These are phyloP conservation scores for Malus sylvestris DNA, from an alignment of 306 rosid species.

Conservation along the genomic window DNA sequence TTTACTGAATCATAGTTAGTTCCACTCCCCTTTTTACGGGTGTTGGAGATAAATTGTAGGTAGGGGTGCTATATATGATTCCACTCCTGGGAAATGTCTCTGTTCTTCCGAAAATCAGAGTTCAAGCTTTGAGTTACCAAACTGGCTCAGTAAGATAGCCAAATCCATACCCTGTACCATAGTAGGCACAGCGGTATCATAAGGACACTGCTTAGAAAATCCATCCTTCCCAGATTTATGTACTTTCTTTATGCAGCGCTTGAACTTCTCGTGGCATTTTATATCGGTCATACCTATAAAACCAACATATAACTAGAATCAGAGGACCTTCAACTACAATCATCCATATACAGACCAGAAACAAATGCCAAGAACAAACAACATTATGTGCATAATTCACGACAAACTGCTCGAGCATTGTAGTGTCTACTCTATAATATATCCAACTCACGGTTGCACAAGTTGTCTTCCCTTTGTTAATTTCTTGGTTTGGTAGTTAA, in stretches of 20 bases:
- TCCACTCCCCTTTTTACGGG: neutral
- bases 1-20: neutral
- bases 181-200: slow-evolving; percentile 45
- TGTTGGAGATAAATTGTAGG: neutral
- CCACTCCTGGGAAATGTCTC: neutral
- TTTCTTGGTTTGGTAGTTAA: neutral
- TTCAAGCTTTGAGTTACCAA: slow-evolving; percentile 28
- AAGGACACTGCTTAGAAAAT: slow-evolving; percentile 59
- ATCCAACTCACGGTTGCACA: neutral
- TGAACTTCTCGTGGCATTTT: slow-evolving; percentile 62
- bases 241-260: slow-evolving; percentile 51
- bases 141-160: slow-evolving; percentile 67
- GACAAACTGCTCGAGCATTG: neutral
- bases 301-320: neutral
- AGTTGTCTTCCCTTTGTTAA: neutral
- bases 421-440: neutral
- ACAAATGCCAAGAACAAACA: neutral
- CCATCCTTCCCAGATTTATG: slow-evolving; percentile 62
- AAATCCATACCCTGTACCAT: slow-evolving; percentile 84
- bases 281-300: slow-evolving; percentile 51
- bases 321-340: neutral
- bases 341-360: neutral
- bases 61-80: neutral
- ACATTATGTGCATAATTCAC: neutral
- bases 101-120: slow-evolving; percentile 17